Evolutionary conservation across 768 basidiomycete genomes (phyloP), one percentile per base, ranked within the genome.

Genomic region (Favolaschia claudopus): DNA sequence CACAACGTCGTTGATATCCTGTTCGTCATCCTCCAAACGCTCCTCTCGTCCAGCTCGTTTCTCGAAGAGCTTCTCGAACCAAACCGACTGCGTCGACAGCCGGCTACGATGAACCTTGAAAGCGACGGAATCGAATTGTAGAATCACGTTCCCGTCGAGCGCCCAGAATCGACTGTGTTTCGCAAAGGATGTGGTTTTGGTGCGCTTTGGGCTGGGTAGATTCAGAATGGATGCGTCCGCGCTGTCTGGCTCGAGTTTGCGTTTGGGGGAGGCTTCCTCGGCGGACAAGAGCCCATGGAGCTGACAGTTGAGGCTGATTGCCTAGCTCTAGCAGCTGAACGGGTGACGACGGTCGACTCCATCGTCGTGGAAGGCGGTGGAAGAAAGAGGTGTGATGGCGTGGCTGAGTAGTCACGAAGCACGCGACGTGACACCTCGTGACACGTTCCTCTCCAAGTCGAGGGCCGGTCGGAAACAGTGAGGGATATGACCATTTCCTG

Each of bases 61-160:
- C 5, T 66, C 66, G 17, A 73, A 64, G 5, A 73, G 62, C 9
- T 53, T 51, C 31, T 62, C 39, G 54, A 73, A 72, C 69, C 68
- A 70, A 2, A 34, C 33, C 6, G 70, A 72, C 46, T 70, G 58
- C n/a, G 51, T 42, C 0, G 66, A 54, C 1, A 73, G 47, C 5
- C 70, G 67, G 32, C 70, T 70, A 1, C 67, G 63, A 32, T 70
- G 71, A 2, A 70, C 31, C 43, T 67, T 72, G 51, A 67, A 65
- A 1, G 61, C 51, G 43, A 49, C 66, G 19, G 15, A 15, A 1
- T 44, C 68, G 29, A 73, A 67, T 34, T 68, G 67, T 5, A 73
- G 29, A 17, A 70, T 57, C 9, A 70, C 47, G 33, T 67, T 71
- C n/a, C 70, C 70, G 40, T 73, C 72, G 1, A 60, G 46, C 5